Percentiles rank a stretch among this genome's conserved stretches.
These are phyloP conservation scores for Begonia peltatifolia DNA, from an alignment of 306 rosid species.

Conservation along the genomic window DNA sequence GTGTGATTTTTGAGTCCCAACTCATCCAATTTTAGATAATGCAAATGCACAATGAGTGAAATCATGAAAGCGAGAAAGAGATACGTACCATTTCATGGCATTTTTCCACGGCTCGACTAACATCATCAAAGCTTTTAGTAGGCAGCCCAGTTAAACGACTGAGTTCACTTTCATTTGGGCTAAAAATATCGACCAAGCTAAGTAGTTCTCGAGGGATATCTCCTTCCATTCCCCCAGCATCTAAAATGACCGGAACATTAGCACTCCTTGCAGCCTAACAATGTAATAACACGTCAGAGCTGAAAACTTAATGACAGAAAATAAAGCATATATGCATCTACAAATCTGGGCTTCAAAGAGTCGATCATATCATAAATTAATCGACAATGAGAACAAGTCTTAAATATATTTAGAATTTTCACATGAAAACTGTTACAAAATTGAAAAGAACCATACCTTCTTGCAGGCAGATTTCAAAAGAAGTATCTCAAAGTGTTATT, in stretches of 20 bases:
- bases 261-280: slow-evolving; percentile 68
- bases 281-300: slow-evolving; percentile 10
- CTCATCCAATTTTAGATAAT: no score
- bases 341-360: no score
- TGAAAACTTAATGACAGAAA: not conserved
- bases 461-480: no score
- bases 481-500: no score
- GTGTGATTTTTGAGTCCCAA: no score
- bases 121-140: slow-evolving; percentile 53
- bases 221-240: slow-evolving; percentile 77
- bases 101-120: slow-evolving; percentile 43
- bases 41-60: no score
- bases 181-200: slow-evolving; percentile 52
- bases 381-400: no score
- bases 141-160: slow-evolving; percentile 57
- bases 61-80: not conserved
- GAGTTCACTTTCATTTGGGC: slow-evolving; percentile 89
- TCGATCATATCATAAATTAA: no score
- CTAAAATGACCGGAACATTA: slow-evolving; percentile 69
- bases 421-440: no score
- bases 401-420: no score
- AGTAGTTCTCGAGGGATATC: slow-evolving; percentile 60
- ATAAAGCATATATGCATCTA: no score
- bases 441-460: no score
- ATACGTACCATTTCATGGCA: slow-evolving; percentile 69